Percentiles rank a stretch among this genome's conserved stretches.
Evolutionary conservation across 1,284 basidiomycete species (phyloP).

Genomic region (Takashimella tepidaria): DNA sequence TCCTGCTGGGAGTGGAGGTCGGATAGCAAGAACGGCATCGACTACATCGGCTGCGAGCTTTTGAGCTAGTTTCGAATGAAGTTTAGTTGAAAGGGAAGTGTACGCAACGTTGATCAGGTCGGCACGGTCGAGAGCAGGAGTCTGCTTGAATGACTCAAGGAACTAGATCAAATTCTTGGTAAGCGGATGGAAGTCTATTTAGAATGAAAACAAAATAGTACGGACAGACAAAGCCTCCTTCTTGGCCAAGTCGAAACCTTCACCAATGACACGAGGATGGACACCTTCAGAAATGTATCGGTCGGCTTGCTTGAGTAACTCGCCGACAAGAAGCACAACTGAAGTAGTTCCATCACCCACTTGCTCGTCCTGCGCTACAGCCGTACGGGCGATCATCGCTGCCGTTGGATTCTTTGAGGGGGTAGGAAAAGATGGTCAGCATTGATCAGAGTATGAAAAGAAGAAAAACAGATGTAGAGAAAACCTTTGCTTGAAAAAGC

Average conservation of each 20-base stretch:
- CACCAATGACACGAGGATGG: conserved; percentile 91
- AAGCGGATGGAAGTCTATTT: no score
- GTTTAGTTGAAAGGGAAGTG: conserved; percentile 92
- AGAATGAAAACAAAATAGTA: conserved; percentile 15
- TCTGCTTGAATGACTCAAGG: conserved; percentile 80
- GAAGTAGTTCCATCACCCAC: conserved; percentile 98
- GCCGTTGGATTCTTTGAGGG: conserved; percentile 84
- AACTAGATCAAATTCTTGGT: no score
- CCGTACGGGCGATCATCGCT: conserved; percentile 97
- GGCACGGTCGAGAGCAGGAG: conserved; percentile 69
- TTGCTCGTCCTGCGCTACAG: conserved; percentile 98
- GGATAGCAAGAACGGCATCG: conserved; percentile 89
- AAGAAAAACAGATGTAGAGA: no score
- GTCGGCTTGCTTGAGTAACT: conserved; percentile 95
- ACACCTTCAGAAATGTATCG: conserved; percentile 97
- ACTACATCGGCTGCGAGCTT: conserved; percentile 89
- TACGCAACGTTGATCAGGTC: conserved; percentile 88
- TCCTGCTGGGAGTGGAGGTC: conserved; percentile 56
- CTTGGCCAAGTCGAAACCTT: conserved; percentile 96
- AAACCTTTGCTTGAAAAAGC: no score
- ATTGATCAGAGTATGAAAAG: not conserved
- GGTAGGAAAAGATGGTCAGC: no score
- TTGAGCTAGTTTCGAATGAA: conserved; percentile 75
- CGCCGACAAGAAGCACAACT: conserved; percentile 94
- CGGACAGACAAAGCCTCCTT: conserved; percentile 81